Conservation (phyloP, 1,284 basidiomycete species). For the Austroboletus niveus region DNA sequence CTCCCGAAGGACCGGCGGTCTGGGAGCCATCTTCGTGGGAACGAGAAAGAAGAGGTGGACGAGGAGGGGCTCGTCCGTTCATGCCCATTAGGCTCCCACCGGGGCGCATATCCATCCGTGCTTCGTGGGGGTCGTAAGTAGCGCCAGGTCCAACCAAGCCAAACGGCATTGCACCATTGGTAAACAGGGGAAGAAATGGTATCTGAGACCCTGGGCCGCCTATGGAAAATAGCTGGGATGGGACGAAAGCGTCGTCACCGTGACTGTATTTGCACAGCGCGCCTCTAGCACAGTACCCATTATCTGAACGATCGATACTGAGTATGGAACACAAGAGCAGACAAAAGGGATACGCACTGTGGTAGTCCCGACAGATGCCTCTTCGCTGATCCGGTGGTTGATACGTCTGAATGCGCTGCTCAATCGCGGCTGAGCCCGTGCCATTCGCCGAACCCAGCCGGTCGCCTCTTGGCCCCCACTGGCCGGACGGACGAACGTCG, state of each 20-base stretch:
- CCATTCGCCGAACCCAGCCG: constrained; percentile 29
- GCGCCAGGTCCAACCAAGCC: constrained; percentile 45
- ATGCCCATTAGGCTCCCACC: constrained; percentile 24
- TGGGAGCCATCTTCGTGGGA: constrained; percentile 45
- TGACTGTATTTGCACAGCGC: constrained; percentile 92
- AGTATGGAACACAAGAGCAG: constrained; percentile 1
- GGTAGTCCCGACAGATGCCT: constrained; percentile 84
- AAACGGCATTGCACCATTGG: constrained; percentile 41
- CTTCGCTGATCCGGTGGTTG: constrained; percentile 66
- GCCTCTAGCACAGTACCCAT: constrained; percentile 89
- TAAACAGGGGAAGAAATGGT: constrained; percentile 69
- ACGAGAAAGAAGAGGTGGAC: constrained; percentile 57
- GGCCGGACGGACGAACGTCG: constrained; percentile 40
- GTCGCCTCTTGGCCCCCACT: constrained; percentile 39
- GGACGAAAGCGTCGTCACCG: constrained; percentile 77
- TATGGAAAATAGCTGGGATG: constrained; percentile 62
- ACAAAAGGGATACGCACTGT: constrained; percentile 58
- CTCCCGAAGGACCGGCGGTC: constrained; percentile 49
- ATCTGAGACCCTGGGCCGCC: constrained; percentile 38
- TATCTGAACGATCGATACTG: constrained; percentile 50
- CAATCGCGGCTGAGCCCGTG: constrained; percentile 37
- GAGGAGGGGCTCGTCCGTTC: constrained; percentile 41
- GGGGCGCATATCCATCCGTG: constrained; percentile 72
- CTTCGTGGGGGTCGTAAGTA: constrained; percentile 74
- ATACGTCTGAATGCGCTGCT: constrained; percentile 54